Evolutionary conservation across 306 rosid genomes (phyloP), one percentile per base, ranked within the genome.

Genomic region (Vigna radiata): DNA sequence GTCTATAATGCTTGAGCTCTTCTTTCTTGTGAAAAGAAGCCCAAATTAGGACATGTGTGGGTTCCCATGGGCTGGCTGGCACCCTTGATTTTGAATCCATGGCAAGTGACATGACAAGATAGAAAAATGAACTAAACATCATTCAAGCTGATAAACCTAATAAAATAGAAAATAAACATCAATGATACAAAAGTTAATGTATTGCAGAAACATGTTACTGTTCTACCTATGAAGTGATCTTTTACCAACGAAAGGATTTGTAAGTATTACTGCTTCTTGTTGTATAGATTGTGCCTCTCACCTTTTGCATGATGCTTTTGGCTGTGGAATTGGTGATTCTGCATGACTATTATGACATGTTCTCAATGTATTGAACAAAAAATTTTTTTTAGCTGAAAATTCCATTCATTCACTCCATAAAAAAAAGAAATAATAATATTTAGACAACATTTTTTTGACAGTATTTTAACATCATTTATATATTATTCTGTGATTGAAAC

Each of bases 161-260:
- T 25, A 25, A 25, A 25, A 25, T 25, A 25, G 27, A 25, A 25
- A 25, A 25, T 25, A 3, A 25, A 25, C 27, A 25, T 25, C 3
- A 25, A 25, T 25, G 27, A 25, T 25, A 25, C 27, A 25, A 25
- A 83, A 63, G 65, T 39, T 44, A 47, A 54, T 72, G 85, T 80
- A 77, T 71, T 52, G 36, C 39, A 72, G 81, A 81, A 72, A 73
- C 17, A 53, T 77, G 61, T 25, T 52, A 78, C 81, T 81, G 52
- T 78, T 76, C 65, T 77, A 81, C 85, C 85, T 69, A 46, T 39
- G 72, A 77, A 74, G 78, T 85, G 88, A 85, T 85, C 61, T 78
- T 73, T 56, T 85, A 85, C 85, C 88, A 77, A 49, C 56, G 85
- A 78, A 77, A 74, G 59, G 73, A 85, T 81, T 54, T 78, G 83